These are phyloP conservation scores for Penicillium riverlandense DNA, from an alignment of 495 filamentous ascomycete genomes.

Conservation along the genomic window DNA sequence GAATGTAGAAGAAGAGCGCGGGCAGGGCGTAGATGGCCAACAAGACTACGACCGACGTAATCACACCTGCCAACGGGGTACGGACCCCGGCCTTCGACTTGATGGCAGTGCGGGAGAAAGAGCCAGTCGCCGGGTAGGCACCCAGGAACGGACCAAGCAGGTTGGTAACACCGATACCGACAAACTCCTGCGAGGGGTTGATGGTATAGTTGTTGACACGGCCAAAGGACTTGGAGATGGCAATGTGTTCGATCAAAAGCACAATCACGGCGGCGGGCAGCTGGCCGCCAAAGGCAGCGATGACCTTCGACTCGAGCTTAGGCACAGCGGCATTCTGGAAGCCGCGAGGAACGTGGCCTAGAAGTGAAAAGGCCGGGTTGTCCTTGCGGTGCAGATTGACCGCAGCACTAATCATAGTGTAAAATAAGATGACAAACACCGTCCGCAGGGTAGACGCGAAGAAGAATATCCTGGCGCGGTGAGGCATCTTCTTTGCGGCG, in stretches of 20 bases:
- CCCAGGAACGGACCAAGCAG: conserved; percentile 90
- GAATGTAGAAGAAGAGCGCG: conserved; percentile 92
- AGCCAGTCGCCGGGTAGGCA: conserved; percentile 90
- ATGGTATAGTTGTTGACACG: conserved; percentile 98
- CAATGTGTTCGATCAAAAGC: conserved; percentile 88
- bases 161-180: conserved; percentile 90
- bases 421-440: conserved; percentile 87
- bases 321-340: conserved; percentile 82
- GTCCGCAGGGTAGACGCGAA: conserved; percentile 84
- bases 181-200: conserved; percentile 92
- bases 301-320: conserved; percentile 52
- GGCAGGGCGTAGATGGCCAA: conserved; percentile 93
- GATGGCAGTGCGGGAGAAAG: conserved; percentile 95
- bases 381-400: conserved; percentile 56
- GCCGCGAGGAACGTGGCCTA: conserved; percentile 72
- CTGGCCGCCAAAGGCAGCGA: conserved; percentile 53
- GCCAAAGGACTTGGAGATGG: conserved; percentile 98
- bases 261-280: conserved; percentile 85
- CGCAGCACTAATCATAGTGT: conserved; percentile 85
- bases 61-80: conserved; percentile 85
- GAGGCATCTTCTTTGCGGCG: conserved; percentile 60
- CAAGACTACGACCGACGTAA: conserved; percentile 82
- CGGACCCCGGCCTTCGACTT: conserved; percentile 96
- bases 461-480: conserved; percentile 71
- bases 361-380: conserved; percentile 53